Evolutionary conservation across 164 flowering plant genomes (phyloP), one percentile per base, ranked within the genome.

Genomic region (Cinnamomum chago): DNA sequence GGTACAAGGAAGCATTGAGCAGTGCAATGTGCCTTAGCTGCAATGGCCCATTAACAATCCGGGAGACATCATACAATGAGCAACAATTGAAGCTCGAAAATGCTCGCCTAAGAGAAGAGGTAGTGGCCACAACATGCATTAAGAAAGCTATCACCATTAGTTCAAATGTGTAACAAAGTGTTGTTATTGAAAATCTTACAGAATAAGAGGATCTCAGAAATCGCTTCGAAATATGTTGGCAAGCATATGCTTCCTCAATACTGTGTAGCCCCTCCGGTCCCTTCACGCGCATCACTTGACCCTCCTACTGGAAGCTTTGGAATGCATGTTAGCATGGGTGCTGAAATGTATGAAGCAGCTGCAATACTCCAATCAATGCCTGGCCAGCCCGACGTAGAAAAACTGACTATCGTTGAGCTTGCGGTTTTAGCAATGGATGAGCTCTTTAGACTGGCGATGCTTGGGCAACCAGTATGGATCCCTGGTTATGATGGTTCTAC

Each of bases 351-450:
- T 71, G 93, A 87, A 13, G 75, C 85, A 7, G 86, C 85, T 0
- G 89, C 87, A 27, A 79, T 85, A 24, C 84, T 89, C 1, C 58
- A 89, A 79, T 80, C 94, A 4, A 20, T 55, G 17, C n/a, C 60
- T 15, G 60, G 20, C 17, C n/a, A 3, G 60, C 86, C 82, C 0
- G 92, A 92, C 69, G 83, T 85, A 11, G 93, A 92, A 58, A 91
- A 89, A 76, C 88, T 89, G 0, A 75, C 89, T 84, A 83, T 94
- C 6, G 79, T 89, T 7, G 96, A 92, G 80, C 86, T 92, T 0
- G 98, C 94, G 0, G 90, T 89, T n/a, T 87, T 90, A 25, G 96
- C 96, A 7, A 89, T 94, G 96, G 96, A 92, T 70, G 98, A 94
- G 70, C 82, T 94, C 0, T 76, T 85, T 3, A 75, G 87, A 75